A percentile compares a stretch with the other conserved stretches of the same genome.
phyloP scores from a whole-genome alignment of 495 filamentous ascomycete genomes.

The Penicillium cosmopolitanum region DNA sequence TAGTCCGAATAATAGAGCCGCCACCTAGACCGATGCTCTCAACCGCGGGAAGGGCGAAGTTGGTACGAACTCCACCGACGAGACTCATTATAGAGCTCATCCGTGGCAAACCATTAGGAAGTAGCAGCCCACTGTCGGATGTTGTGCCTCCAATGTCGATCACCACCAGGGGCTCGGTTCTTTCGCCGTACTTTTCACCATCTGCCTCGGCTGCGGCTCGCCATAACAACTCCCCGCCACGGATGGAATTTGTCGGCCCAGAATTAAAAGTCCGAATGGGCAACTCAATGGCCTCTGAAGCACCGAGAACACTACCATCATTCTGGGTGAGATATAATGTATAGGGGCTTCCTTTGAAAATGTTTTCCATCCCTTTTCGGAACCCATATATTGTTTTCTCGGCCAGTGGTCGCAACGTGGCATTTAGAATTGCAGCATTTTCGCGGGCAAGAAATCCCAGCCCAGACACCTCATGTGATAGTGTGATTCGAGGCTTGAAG shows the following conservation, averaged over 20 bases:
- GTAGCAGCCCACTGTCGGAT: slow-evolving; percentile 50
- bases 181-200: slow-evolving; percentile 19
- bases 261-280: slow-evolving; percentile 56
- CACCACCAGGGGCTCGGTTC: slow-evolving; percentile 35
- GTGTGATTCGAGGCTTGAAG: slow-evolving; percentile 20
- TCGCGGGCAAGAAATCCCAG: slow-evolving; percentile 55
- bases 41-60: slow-evolving; percentile 56
- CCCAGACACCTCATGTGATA: slow-evolving; percentile 49
- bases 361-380: slow-evolving; percentile 41
- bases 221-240: slow-evolving; percentile 51
- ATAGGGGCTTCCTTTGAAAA: slow-evolving; percentile 30
- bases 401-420: slow-evolving; percentile 48
- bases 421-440: slow-evolving; percentile 58
- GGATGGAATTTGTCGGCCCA: slow-evolving; percentile 58
- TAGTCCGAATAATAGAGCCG: slow-evolving; percentile 50
- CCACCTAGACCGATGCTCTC: slow-evolving; percentile 58
- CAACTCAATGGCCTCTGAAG: slow-evolving; percentile 43
- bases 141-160: slow-evolving; percentile 57
- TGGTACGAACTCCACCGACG: slow-evolving; percentile 50
- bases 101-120: slow-evolving; percentile 49
- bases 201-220: slow-evolving; percentile 29
- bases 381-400: slow-evolving; percentile 49
- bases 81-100: slow-evolving; percentile 45
- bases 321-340: slow-evolving; percentile 57
- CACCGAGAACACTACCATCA: slow-evolving; percentile 52